Conservation (phyloP, 1,139 yeast genomes). For the Saccharomyces hybrid region DNA sequence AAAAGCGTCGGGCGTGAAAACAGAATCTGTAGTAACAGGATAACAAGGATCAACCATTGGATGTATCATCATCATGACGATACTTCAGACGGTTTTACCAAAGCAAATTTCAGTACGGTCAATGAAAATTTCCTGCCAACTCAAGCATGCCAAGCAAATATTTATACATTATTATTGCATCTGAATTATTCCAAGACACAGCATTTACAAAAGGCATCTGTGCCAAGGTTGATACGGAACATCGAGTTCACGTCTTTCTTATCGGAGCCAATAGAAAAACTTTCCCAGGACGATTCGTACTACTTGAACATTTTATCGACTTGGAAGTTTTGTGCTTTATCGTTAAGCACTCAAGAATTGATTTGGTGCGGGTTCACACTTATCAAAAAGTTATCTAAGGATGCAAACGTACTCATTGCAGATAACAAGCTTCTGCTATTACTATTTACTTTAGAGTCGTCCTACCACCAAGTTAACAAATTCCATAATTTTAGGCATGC, state of each 20-base stretch:
- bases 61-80: conserved; percentile 18
- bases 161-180: conserved; percentile 3
- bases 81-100: not conserved
- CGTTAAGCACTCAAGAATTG: conserved; percentile 21
- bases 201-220: conserved; percentile 1
- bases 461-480: conserved; percentile 77
- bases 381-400: conserved; percentile 16
- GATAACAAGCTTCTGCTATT: conserved; percentile 23
- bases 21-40: conserved; percentile 11
- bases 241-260: not conserved
- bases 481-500: conserved; percentile 96
- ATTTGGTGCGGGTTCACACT: conserved; percentile 26
- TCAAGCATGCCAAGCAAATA: not conserved
- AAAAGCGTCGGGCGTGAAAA: conserved; percentile 7
- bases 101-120: not conserved
- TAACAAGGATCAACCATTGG: conserved; percentile 24
- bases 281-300: conserved; percentile 7
- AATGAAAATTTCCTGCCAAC: not conserved
- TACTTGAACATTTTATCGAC: conserved; percentile 19
- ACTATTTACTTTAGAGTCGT: conserved; percentile 43
- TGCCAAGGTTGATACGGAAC: not conserved
- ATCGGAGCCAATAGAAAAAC: not conserved
- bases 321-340: conserved; percentile 30
- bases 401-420: conserved; percentile 14
- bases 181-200: conserved; percentile 1